Evolutionary conservation across 148 eudicot species (phyloP).

Genomic region (Fagopyrum homotropicum): DNA sequence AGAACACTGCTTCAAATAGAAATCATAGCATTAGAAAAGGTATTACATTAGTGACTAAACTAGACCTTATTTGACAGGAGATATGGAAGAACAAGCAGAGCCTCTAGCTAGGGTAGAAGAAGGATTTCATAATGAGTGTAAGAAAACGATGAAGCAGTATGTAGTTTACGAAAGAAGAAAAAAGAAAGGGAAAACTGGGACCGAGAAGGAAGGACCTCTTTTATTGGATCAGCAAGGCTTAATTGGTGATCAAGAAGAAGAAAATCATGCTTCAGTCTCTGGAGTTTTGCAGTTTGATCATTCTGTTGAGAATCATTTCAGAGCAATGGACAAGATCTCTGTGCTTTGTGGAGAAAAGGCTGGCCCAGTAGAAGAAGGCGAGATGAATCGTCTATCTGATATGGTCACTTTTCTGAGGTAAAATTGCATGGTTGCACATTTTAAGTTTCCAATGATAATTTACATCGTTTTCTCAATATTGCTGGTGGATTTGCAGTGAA

Average conservation of each 20-base stretch:
- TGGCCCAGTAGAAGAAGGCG: conserved; percentile 26
- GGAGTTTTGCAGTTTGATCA: conserved; percentile 42
- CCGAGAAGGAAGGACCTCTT: conserved; percentile 13
- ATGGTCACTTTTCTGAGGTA: conserved; percentile 64
- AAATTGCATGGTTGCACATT: neutral
- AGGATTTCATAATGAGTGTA: neutral
- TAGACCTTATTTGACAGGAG: conserved; percentile 7
- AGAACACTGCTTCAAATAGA: neutral
- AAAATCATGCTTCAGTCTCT: conserved; percentile 21
- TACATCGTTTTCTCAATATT: neutral
- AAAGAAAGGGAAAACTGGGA: neutral
- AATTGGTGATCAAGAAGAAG: conserved; percentile 10
- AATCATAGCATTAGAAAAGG: neutral
- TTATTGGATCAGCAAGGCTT: conserved; percentile 8
- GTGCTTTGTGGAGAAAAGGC: conserved; percentile 38
- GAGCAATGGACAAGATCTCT: conserved; percentile 34
- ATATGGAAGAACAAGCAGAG: neutral
- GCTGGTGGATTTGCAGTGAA: conserved; percentile 40
- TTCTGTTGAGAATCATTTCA: conserved; percentile 53
- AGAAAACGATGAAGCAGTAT: conserved; percentile 13
- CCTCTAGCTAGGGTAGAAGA: neutral
- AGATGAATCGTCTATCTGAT: conserved; percentile 45
- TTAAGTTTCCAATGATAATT: neutral
- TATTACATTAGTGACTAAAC: neutral
- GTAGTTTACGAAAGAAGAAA: conserved; percentile 4